Evolutionary conservation across 352 stramenopile genomes (phyloP).

Genomic region (Globisporangium echinulatum): DNA sequence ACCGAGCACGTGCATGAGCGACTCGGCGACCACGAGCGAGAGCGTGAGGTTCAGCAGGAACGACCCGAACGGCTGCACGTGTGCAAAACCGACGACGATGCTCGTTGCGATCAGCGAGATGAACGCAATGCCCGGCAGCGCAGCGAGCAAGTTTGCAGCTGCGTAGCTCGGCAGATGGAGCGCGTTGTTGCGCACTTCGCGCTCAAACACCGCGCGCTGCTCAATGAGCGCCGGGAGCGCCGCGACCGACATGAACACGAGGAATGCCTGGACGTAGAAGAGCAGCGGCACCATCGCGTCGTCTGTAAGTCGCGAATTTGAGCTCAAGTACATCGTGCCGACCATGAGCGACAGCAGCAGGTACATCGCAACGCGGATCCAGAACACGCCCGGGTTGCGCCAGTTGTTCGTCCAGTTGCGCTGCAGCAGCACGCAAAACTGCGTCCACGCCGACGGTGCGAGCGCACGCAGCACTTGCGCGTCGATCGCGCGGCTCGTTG

Average conservation of each 20-base stretch:
- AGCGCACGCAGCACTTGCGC: constrained; percentile 29
- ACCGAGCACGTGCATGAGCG: constrained; percentile 74
- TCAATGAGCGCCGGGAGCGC: constrained; percentile 82
- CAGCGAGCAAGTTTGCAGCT: constrained; percentile 61
- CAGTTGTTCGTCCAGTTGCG: constrained; percentile 57
- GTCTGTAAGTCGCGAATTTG: constrained; percentile 30
- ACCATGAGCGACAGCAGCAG: constrained; percentile 64
- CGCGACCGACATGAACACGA: constrained; percentile 90
- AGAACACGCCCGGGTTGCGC: constrained; percentile 68
- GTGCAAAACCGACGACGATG: constrained; percentile 46
- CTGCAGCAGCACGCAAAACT: constrained; percentile 49
- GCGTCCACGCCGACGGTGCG: constrained; percentile 31
- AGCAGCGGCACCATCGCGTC: constrained; percentile 51
- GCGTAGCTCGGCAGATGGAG: constrained; percentile 74
- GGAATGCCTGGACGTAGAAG: constrained; percentile 87
- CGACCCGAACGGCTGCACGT: constrained; percentile 48
- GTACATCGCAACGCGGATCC: constrained; percentile 81
- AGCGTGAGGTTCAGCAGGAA: constrained; percentile 73
- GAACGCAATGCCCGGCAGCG: constrained; percentile 53
- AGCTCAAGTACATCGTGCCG: constrained; percentile 63
- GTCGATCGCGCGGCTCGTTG: constrained; percentile 16
- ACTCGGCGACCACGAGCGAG: constrained; percentile 73
- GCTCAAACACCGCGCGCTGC: constrained; percentile 76
- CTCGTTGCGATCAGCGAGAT: constrained; percentile 50
- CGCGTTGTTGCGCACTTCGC: constrained; percentile 69